A percentile compares a stretch with the other conserved stretches of the same genome.
These are phyloP conservation scores for Hymenoscyphus scutula DNA, from an alignment of 2,329 filamentous ascomycete species.

Conservation along the genomic window DNA sequence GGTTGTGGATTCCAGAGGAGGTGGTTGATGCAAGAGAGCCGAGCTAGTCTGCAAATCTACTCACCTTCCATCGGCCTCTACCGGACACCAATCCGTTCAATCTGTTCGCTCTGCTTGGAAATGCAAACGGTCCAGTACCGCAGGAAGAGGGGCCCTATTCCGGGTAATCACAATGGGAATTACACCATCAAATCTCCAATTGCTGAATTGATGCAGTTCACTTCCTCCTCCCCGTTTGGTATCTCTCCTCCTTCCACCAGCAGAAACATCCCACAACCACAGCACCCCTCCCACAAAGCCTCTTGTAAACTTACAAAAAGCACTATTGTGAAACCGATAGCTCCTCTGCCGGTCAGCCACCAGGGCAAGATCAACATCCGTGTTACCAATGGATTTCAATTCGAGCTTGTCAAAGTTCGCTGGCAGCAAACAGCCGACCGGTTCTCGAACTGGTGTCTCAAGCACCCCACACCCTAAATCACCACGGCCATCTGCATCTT, in stretches of 20 bases:
- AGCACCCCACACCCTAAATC: constrained; percentile 22
- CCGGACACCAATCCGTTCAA: constrained; percentile 7
- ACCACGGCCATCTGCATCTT: constrained; percentile 23
- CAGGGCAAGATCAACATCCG: not conserved
- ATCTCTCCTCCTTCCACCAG: not conserved
- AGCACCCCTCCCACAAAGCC: not conserved
- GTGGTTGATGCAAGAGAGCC: not conserved
- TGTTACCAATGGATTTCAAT: not conserved
- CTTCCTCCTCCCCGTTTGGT: not conserved
- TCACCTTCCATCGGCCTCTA: constrained; percentile 12
- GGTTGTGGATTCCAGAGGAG: constrained; percentile 8
- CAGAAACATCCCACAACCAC: not conserved
- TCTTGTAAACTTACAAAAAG: not conserved
- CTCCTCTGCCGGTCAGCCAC: not conserved
- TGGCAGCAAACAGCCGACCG: not conserved
- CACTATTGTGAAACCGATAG: not conserved
- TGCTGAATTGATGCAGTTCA: not conserved
- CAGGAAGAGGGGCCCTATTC: too few relatives aligned
- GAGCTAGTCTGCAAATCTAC: constrained; percentile 7
- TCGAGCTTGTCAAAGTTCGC: not conserved
- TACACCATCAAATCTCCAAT: not conserved
- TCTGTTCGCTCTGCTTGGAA: not conserved
- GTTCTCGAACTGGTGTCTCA: constrained; percentile 5
- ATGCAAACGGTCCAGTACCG: too few relatives aligned
- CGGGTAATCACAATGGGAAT: not conserved